Conservation (phyloP, 306 rosid genomes). For the Benincasa hispida region DNA sequence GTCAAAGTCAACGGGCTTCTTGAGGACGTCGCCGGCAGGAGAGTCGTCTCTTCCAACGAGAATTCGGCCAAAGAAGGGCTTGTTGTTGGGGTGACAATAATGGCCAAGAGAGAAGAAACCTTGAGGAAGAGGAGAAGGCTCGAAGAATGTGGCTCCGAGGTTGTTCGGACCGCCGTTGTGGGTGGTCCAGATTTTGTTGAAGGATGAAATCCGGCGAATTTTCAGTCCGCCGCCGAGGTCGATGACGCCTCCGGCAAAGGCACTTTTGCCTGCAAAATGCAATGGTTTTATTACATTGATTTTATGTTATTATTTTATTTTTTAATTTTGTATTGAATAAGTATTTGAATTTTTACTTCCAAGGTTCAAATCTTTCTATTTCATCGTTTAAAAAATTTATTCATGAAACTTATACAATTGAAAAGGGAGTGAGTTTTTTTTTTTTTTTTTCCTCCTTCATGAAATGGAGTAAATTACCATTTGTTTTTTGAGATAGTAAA, state of each 20-base stretch:
- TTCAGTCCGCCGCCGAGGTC: slow-evolving; percentile 63
- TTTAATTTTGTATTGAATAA: too few relatives aligned
- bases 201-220: slow-evolving; percentile 41
- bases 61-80: slow-evolving; percentile 46
- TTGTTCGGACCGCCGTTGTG: slow-evolving; percentile 42
- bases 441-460: too few relatives aligned
- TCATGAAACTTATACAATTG: too few relatives aligned
- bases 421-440: too few relatives aligned
- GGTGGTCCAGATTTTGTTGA: slow-evolving; percentile 47
- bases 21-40: slow-evolving; percentile 12
- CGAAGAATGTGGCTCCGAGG: slow-evolving; percentile 47
- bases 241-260: slow-evolving; percentile 41
- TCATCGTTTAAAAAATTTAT: too few relatives aligned
- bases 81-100: slow-evolving; percentile 68
- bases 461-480: too few relatives aligned
- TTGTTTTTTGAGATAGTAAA: too few relatives aligned
- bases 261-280: slow-evolving; percentile 27
- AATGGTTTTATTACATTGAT: neutral
- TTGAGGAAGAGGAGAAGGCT: slow-evolving; percentile 48
- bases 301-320: too few relatives aligned
- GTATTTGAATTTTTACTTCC: too few relatives aligned
- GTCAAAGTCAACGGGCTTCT: slow-evolving; percentile 37
- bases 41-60: slow-evolving; percentile 40
- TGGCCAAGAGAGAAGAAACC: slow-evolving; percentile 64
- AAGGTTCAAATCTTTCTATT: too few relatives aligned